Conservation (phyloP, 1,284 basidiomycete genomes). For the Ganoderma lucidum region DNA sequence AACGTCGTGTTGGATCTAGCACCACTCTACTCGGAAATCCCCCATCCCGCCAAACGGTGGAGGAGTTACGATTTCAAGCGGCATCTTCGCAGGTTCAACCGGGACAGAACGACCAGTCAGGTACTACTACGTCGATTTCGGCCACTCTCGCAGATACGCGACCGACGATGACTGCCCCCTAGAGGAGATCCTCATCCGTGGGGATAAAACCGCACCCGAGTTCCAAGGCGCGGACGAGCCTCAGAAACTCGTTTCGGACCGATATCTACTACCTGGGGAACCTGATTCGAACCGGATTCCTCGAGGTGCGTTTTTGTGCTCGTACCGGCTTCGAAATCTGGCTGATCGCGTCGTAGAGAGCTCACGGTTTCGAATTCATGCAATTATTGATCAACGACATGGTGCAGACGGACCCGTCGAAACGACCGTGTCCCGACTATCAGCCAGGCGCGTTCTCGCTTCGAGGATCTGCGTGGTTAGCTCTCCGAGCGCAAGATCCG, state of each 20-base stretch:
- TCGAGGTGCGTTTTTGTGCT: conserved; percentile 22
- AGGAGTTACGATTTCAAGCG: conserved; percentile 32
- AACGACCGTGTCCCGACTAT: conserved; percentile 42
- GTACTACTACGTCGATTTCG: conserved; percentile 47
- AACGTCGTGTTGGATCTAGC: conserved; percentile 49
- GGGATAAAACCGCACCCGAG: conserved; percentile 33
- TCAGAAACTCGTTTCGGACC: conserved; percentile 39
- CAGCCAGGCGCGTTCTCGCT: conserved; percentile 16
- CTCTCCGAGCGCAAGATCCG: conserved; percentile 19
- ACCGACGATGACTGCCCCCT: conserved; percentile 27
- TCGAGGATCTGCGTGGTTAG: not conserved
- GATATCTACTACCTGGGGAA: conserved; percentile 44
- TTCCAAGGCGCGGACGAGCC: conserved; percentile 24
- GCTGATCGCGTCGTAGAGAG: conserved; percentile 14
- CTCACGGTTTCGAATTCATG: conserved; percentile 42
- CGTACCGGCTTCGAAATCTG: not conserved
- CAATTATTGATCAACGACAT: conserved; percentile 41
- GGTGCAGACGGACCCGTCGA: conserved; percentile 38
- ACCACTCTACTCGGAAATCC: conserved; percentile 36
- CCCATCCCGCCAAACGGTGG: conserved; percentile 33
- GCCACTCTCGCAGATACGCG: conserved; percentile 40
- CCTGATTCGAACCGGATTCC: conserved; percentile 40
- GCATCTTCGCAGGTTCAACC: conserved; percentile 34
- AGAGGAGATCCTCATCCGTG: conserved; percentile 27
- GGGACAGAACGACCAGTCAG: conserved; percentile 40